Evolutionary conservation across 768 basidiomycete species (phyloP).

Genomic region (Tricholoma flavovirens): DNA sequence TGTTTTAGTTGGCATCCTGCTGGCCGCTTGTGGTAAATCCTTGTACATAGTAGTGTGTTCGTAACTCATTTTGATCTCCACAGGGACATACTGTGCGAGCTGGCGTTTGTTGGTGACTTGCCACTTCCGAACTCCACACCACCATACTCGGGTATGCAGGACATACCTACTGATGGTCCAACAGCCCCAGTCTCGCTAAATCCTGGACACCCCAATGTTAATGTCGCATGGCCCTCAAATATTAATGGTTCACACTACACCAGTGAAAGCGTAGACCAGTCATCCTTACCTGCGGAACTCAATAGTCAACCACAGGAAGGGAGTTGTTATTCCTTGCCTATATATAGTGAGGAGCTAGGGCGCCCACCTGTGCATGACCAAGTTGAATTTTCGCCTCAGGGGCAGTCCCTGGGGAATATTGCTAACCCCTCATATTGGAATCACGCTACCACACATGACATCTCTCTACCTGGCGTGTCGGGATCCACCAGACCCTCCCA

Average conservation of each 20-base stretch:
- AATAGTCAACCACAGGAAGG: neutral
- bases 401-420: neutral
- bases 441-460: neutral
- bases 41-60: neutral
- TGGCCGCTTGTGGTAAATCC: slow-evolving; percentile 37
- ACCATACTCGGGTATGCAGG: slow-evolving; percentile 27
- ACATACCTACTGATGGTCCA: too few relatives aligned
- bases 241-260: slow-evolving; percentile 28
- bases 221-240: slow-evolving; percentile 4
- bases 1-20: slow-evolving; percentile 33
- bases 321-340: slow-evolving; percentile 33
- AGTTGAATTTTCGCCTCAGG: slow-evolving; percentile 4
- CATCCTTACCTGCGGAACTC: neutral
- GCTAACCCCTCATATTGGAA: neutral
- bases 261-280: slow-evolving; percentile 7
- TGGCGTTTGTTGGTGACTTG: slow-evolving; percentile 65
- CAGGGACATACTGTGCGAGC: slow-evolving; percentile 70
- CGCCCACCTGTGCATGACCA: slow-evolving; percentile 40
- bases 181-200: neutral
- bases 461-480: neutral
- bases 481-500: neutral
- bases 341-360: slow-evolving; percentile 59
- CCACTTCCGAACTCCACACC: slow-evolving; percentile 58
- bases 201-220: neutral
- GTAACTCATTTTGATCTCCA: slow-evolving; percentile 20